These are phyloP conservation scores for Porcisia deanei DNA, from an alignment of 208 protist genomes.

Conservation along the genomic window DNA sequence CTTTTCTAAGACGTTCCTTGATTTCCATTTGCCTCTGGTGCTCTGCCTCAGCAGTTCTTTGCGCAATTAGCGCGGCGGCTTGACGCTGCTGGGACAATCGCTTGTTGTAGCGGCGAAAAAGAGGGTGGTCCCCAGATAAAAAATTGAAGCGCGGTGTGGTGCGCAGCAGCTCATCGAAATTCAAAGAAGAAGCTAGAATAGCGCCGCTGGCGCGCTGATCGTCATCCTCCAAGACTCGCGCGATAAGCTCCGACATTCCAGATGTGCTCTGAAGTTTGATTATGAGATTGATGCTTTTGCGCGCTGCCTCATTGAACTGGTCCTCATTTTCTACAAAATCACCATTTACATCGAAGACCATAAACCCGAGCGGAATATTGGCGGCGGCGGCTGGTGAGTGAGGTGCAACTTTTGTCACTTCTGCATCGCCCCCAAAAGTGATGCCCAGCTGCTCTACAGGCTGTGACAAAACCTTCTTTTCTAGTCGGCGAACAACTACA, in stretches of 20 bases:
- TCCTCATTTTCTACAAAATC: slow-evolving; percentile 64
- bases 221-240: slow-evolving; percentile 60
- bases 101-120: slow-evolving; percentile 73
- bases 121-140: slow-evolving; percentile 67
- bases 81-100: slow-evolving; percentile 58
- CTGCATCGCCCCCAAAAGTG: slow-evolving; percentile 66
- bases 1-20: slow-evolving; percentile 45
- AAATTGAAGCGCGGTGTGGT: slow-evolving; percentile 86
- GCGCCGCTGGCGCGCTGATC: slow-evolving; percentile 27
- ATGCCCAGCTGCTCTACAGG: slow-evolving; percentile 62
- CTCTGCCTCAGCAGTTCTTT: slow-evolving; percentile 58
- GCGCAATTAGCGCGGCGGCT: slow-evolving; percentile 57
- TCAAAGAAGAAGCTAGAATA: slow-evolving; percentile 23
- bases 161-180: slow-evolving; percentile 68
- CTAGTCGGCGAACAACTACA: slow-evolving; percentile 49
- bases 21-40: slow-evolving; percentile 57
- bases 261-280: slow-evolving; percentile 71
- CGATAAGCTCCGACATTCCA: slow-evolving; percentile 76
- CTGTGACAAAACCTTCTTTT: slow-evolving; percentile 58
- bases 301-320: slow-evolving; percentile 49
- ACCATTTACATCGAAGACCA: slow-evolving; percentile 78
- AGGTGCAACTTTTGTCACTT: slow-evolving; percentile 46
- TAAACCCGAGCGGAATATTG: slow-evolving; percentile 63
- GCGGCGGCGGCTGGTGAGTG: slow-evolving; percentile 52
- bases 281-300: slow-evolving; percentile 52